Evolutionary conservation across 495 filamentous ascomycete genomes (phyloP), one percentile per base, ranked within the genome.

Genomic region (Jackrogersella minutella): DNA sequence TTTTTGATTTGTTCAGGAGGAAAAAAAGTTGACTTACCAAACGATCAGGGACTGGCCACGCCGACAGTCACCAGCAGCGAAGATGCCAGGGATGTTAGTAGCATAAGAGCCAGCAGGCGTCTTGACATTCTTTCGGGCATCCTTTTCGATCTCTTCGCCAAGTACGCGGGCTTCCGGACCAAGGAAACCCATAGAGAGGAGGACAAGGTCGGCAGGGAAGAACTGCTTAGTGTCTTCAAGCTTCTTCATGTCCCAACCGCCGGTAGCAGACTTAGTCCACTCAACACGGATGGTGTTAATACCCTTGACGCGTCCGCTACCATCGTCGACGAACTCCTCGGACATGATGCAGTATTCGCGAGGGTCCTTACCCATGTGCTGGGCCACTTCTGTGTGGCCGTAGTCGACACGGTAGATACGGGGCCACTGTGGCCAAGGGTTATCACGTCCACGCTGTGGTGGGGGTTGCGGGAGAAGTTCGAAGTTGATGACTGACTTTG

Each of bases 231-330:
- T 93, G 21, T 91, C 93, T 66, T 97, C 95, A 22, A 97, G 84
- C 74, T 96, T 93, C 85, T 97, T 97, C 95, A 99, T 99, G 76
- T 99, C 95, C 95, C 95, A 99, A 26, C 95, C 95, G 54, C 96
- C 96, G 53, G 86, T 87, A 26, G 90, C 85, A 46, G 86, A 89
- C 84, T 93, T 93, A 57, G 93, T 93, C 95, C 95, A 99, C 77
- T 98, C 95, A 30, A 99, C 96, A 33, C 94, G 92, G 49, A 97
- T 86, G 22, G 93, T 97, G 80, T 98, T 98, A 85, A 99, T 98
- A 66, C 95, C 95, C 82, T 91, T 93, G 68, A 99, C 93, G 58
- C 88, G 88, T 64, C 93, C 94, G 37, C 77, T 85, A 40, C 93
- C 96, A 68, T 98, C 95, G 59, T 93, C 91, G 21, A 97, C 93